A percentile compares a stretch with the other conserved stretches of the same genome.
phyloP scores from a whole-genome alignment of 1,284 basidiomycete genomes.

The Chalciporus sp. region DNA sequence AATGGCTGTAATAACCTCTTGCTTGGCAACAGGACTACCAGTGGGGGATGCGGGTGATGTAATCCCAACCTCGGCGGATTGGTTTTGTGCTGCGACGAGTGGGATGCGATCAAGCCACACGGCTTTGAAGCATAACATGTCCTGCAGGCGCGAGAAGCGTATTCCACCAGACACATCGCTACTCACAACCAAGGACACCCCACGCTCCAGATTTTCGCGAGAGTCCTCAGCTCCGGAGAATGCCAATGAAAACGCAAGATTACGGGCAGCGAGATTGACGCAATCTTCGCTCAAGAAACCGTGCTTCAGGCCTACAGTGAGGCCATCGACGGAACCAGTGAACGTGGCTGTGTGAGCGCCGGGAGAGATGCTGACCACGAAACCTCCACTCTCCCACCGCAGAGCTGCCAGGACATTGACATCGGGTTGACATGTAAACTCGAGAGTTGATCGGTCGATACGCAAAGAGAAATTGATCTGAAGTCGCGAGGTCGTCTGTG shows the following conservation, averaged over 20 bases:
- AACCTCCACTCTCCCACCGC: constrained; percentile 91
- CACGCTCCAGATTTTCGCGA: constrained; percentile 46
- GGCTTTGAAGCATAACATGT: constrained; percentile 87
- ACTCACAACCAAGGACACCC: constrained; percentile 70
- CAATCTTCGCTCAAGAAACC: constrained; percentile 82
- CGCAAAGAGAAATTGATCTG: constrained; percentile 83
- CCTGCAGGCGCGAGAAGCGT: constrained; percentile 81
- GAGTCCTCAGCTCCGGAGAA: constrained; percentile 56
- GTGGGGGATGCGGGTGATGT: constrained; percentile 12
- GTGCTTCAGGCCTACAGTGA: constrained; percentile 78
- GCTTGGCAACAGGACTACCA: constrained; percentile 34
- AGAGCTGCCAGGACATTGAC: constrained; percentile 86
- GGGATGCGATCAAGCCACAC: constrained; percentile 89
- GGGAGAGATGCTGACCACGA: constrained; percentile 76
- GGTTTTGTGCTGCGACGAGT: constrained; percentile 55
- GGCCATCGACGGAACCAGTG: constrained; percentile 76
- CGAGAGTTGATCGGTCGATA: constrained; percentile 84
- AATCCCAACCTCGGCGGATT: constrained; percentile 25
- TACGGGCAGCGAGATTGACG: constrained; percentile 71
- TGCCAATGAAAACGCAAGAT: constrained; percentile 72
- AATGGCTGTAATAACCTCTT: constrained; percentile 58
- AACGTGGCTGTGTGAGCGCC: constrained; percentile 71
- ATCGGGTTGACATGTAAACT: constrained; percentile 85
- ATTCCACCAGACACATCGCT: constrained; percentile 76
- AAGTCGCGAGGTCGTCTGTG: constrained; percentile 48